Evolutionary conservation across 169 alveolate genomes (phyloP).

Genomic region (Eimeria sp.): DNA sequence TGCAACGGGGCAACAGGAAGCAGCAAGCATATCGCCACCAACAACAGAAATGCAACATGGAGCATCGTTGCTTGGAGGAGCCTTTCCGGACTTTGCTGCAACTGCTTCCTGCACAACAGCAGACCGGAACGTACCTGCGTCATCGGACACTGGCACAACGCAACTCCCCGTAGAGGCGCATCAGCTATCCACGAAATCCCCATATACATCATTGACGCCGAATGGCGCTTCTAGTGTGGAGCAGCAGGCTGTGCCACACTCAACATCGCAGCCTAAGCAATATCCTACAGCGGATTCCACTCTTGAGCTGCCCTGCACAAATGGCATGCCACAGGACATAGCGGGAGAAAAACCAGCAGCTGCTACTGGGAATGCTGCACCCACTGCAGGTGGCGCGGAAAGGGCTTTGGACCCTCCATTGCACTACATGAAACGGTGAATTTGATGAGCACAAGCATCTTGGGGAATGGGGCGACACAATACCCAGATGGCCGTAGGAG

Average conservation of each 20-base stretch:
- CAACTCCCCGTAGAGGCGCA: conserved; percentile 6
- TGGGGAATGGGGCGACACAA: neutral
- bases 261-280: neutral
- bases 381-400: neutral
- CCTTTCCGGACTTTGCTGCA: neutral
- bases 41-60: neutral
- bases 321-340: neutral
- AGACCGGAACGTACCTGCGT: conserved; percentile 4
- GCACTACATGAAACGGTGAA: conserved; percentile 73
- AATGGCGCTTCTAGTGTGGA: neutral
- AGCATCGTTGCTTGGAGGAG: neutral
- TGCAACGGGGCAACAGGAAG: neutral
- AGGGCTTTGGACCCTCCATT: conserved; percentile 50
- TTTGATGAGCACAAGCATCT: neutral
- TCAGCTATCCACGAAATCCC: conserved; percentile 1
- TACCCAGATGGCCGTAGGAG: neutral
- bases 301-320: neutral
- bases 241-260: neutral
- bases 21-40: neutral
- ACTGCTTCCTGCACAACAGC: neutral
- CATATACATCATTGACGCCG: neutral
- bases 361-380: neutral
- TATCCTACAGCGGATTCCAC: neutral
- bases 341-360: neutral
- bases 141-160: conserved; percentile 1